Base-by-base conservation (phyloP, 129 eudicot genomes). In the Saposhnikovia divaricata region DNA sequence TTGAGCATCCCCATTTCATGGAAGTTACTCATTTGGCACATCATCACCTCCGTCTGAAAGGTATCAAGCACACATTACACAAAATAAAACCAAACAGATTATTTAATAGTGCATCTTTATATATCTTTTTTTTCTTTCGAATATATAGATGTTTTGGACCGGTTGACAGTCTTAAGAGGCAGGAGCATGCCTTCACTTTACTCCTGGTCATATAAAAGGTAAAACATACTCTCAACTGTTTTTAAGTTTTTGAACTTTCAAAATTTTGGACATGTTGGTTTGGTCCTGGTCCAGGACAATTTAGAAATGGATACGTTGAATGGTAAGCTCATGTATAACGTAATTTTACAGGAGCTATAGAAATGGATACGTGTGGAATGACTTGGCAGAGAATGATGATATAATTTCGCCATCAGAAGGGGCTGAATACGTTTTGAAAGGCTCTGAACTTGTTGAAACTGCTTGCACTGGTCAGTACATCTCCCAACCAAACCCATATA, bases 201-300 rank as follows among this genome's bases (percentile, higher is more conserved):
- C 69, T 92, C 98, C 51, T 94, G 98, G 98, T 92, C 98, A 77
- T 92, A 97, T 85, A 94, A 94, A 87, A 92, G 98, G 98, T 90
- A 72, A 7, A 37, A 72, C 51, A 71, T 6, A 19, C 42, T 72
- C 76, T 40, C 28, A 38, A 8, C 48, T 45, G 14, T 45, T 39
- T 39, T 72, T 72, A n/a, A n/a, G n/a, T n/a, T n/a, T n/a, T n/a
- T n/a, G n/a, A n/a, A n/a, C n/a, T n/a, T n/a, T n/a, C n/a, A n/a
- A n/a, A n/a, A n/a, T n/a, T n/a, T n/a, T n/a, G n/a, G n/a, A n/a
- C n/a, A n/a, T n/a, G n/a, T n/a, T n/a, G n/a, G n/a, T n/a, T n/a
- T n/a, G n/a, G n/a, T n/a, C n/a, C n/a, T n/a, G n/a, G n/a, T n/a
- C n/a, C n/a, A n/a, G n/a, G n/a, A n/a, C n/a, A n/a, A n/a, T n/a